Evolutionary conservation across 2,329 filamentous ascomycete species (phyloP).

Genomic region (Fusarium mexicanum): DNA sequence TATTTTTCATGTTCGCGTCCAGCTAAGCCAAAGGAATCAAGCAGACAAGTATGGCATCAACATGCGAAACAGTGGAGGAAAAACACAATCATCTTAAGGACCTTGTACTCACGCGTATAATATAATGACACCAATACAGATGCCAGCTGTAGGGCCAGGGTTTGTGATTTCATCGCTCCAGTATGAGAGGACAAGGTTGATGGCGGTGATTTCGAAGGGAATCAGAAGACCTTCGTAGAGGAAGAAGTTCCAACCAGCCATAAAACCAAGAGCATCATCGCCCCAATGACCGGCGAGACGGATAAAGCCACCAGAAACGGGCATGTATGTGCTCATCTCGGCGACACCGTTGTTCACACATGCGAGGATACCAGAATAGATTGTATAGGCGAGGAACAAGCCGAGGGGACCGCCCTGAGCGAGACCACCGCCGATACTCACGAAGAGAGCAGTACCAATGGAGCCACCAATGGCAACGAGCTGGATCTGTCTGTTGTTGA

Average conservation of each 20-base stretch:
- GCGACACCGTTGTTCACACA: conserved; percentile 73
- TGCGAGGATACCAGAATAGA: conserved; percentile 65
- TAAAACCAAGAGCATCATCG: conserved; percentile 71
- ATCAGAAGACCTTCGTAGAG: conserved; percentile 56
- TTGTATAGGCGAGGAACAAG: conserved; percentile 66
- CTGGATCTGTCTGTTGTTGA: conserved; percentile 66
- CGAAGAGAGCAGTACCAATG: conserved; percentile 68
- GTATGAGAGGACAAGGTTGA: conserved; percentile 55
- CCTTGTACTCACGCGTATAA: conserved; percentile 62
- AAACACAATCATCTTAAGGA: neutral
- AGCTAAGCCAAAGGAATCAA: neutral
- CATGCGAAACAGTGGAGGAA: conserved; percentile 6
- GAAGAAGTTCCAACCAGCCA: conserved; percentile 57
- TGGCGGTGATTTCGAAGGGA: conserved; percentile 55
- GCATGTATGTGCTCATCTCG: conserved; percentile 72
- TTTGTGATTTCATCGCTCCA: conserved; percentile 59
- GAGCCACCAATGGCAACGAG: conserved; percentile 68
- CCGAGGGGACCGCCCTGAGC: conserved; percentile 56
- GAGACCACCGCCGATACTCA: conserved; percentile 68
- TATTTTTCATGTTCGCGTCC: conserved; percentile 4
- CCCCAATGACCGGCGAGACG: conserved; percentile 72
- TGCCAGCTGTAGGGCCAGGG: conserved; percentile 72
- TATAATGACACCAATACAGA: conserved; percentile 65
- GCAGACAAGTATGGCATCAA: neutral
- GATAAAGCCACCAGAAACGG: conserved; percentile 71